Conservation (phyloP, 2,329 filamentous ascomycete species). For the Emericellopsis cladophorae region DNA sequence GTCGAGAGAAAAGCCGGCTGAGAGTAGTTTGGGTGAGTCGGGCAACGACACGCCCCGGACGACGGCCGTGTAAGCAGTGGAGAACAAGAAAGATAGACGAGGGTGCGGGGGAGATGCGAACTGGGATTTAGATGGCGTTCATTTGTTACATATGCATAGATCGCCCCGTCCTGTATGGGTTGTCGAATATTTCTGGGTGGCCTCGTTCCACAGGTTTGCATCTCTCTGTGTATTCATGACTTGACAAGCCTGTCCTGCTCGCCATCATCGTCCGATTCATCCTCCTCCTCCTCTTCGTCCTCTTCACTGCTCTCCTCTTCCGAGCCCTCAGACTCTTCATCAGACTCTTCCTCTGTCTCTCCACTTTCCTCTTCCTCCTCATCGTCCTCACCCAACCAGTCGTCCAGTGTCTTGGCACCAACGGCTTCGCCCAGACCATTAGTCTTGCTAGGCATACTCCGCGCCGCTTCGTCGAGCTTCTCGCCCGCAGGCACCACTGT, state of each 20-base stretch:
- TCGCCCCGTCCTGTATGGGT: not conserved
- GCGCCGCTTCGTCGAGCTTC: conserved; percentile 46
- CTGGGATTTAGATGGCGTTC: not conserved
- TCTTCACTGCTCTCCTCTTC: conserved; percentile 40
- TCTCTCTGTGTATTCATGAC: conserved; percentile 8
- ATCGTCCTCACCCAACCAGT: conserved; percentile 74
- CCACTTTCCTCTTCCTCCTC: conserved; percentile 42
- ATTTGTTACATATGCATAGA: not conserved
- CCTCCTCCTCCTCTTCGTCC: conserved; percentile 31
- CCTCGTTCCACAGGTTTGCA: not conserved
- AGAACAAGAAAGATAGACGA: not conserved
- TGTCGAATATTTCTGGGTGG: not conserved
- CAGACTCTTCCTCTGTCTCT: conserved; percentile 31
- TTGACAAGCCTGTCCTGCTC: conserved; percentile 31
- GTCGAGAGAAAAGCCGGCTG: not conserved
- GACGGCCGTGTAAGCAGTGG: not conserved
- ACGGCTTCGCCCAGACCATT: conserved; percentile 40
- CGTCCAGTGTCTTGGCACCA: conserved; percentile 71
- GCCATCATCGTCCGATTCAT: conserved; percentile 16
- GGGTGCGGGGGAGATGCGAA: not conserved
- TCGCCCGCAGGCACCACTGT: conserved; percentile 43
- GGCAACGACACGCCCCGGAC: not conserved
- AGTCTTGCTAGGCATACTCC: conserved; percentile 23
- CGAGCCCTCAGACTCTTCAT: conserved; percentile 36
- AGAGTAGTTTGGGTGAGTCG: not conserved